Conservation (phyloP, 495 filamentous ascomycete species). For the Tuber indicum region DNA sequence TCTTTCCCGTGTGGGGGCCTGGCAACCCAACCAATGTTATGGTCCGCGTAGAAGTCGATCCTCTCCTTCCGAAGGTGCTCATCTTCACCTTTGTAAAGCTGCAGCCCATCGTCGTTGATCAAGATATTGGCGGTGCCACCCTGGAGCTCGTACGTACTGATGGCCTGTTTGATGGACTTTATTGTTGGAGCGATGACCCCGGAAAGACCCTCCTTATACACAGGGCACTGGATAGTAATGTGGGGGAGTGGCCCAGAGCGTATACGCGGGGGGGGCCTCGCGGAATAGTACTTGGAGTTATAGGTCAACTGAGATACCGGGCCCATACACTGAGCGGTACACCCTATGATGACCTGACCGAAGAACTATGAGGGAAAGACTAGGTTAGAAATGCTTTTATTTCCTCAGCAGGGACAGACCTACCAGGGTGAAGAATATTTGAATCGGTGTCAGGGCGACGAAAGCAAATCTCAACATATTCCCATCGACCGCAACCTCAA, state of each 20-base stretch:
- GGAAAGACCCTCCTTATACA: conserved; percentile 65
- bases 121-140: conserved; percentile 76
- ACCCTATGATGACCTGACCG: conserved; percentile 66
- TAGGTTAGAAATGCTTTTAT: conserved; percentile 10
- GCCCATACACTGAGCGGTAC: conserved; percentile 66
- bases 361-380: conserved; percentile 51
- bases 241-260: conserved; percentile 50
- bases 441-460: conserved; percentile 57
- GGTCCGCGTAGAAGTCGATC: conserved; percentile 55
- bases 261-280: conserved; percentile 53
- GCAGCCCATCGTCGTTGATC: conserved; percentile 73
- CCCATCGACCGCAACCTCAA: conserved; percentile 60
- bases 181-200: conserved; percentile 43
- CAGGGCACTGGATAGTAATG: conserved; percentile 67
- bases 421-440: conserved; percentile 70
- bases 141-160: conserved; percentile 67
- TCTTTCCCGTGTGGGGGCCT: conserved; percentile 59
- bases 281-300: conserved; percentile 76
- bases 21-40: conserved; percentile 76
- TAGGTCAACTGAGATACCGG: conserved; percentile 63
- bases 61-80: conserved; percentile 48
- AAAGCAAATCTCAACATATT: conserved; percentile 58
- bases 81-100: conserved; percentile 51
- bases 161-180: conserved; percentile 42
- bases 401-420: conserved; percentile 4